Base-by-base conservation (phyloP, 1,284 basidiomycete species). In the Moesziomyces sp. region DNA sequence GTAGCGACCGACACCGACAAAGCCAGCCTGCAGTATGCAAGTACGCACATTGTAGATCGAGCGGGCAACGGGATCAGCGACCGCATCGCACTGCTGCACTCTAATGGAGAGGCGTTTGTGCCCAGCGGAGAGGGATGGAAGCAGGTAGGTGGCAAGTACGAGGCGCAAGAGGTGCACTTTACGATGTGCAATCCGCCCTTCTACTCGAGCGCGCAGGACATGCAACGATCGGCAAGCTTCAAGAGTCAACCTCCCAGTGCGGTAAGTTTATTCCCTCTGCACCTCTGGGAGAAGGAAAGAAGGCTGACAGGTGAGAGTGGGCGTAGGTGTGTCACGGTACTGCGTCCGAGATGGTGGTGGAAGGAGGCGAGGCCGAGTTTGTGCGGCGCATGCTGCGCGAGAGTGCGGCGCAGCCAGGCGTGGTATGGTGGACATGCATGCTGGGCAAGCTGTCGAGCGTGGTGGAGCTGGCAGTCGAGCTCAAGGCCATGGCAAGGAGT, bases 141-240 rank as follows among this genome's bases (percentile, higher is more conserved):
- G 19, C 35, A 11, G 34, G 43, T 53, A 4, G 24, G 24, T 9
- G 16, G 1, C 16, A 6, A 28, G 16, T 45, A 23, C 0, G 30
- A 10, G 21, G 23, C 35, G 16, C 14, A 14, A 38, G 24, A 14
- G 40, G 68, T 60, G 26, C 38, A 75, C 19, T 69, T 95, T 74
- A 90, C 90, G 0, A 93, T 98, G 90, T 97, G 94, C 85, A 98
- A 98, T 81, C 96, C 96, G 0, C 95, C 95, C 0, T 98, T 98
- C 85, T 98, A 96, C 81, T 83, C 86, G 14, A 92, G 89, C 53
- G 77, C 83, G 0, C 88, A 89, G 23, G 94, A 98, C 59, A 88
- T 94, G 72, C 23, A 53, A 4, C 43, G 52, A 0, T 44, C 50
- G 46, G 63, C 70, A 1, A n/a, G 9, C 13, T 24, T 57, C 24